These are phyloP conservation scores for Colletotrichum scovillei DNA, from an alignment of 2,329 filamentous ascomycete species.

Conservation along the genomic window DNA sequence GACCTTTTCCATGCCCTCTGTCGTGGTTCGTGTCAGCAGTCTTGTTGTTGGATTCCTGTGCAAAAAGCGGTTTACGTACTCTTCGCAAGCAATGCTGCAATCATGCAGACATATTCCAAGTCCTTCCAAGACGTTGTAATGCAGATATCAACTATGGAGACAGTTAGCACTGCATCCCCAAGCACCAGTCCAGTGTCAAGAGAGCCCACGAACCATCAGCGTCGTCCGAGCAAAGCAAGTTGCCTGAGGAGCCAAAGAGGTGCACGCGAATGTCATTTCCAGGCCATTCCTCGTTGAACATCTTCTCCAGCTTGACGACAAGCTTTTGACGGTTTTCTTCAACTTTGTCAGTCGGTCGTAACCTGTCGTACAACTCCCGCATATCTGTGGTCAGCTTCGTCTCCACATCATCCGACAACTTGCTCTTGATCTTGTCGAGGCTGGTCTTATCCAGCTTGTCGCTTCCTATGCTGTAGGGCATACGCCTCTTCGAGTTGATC, in stretches of 20 bases:
- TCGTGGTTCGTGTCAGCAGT: conserved; percentile 40
- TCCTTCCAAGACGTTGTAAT: conserved; percentile 92
- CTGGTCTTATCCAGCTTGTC: conserved; percentile 80
- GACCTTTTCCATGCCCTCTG: conserved; percentile 96
- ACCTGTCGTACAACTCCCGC: conserved; percentile 83
- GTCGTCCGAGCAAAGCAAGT: conserved; percentile 92
- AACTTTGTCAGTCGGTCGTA: conserved; percentile 85
- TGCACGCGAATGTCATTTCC: conserved; percentile 90
- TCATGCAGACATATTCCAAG: conserved; percentile 88
- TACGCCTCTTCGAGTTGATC: conserved; percentile 83
- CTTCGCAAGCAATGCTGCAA: conserved; percentile 86
- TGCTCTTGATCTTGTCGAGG: conserved; percentile 77
- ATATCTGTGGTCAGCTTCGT: conserved; percentile 83
- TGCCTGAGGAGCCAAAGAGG: conserved; percentile 98
- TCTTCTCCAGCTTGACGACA: conserved; percentile 86
- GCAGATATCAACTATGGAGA: conserved; percentile 86
- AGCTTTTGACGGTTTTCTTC: conserved; percentile 80
- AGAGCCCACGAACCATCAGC: conserved; percentile 83
- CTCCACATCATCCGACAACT: conserved; percentile 78
- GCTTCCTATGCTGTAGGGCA: conserved; percentile 91
- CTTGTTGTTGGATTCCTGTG: not conserved
- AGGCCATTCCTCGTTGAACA: conserved; percentile 93
- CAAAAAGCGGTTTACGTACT: conserved; percentile 66
- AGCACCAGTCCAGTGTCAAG: not conserved
- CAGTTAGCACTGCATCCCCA: conserved; percentile 43